phyloP scores from a whole-genome alignment of 768 basidiomycete species.

The Tylopilus felleus region DNA sequence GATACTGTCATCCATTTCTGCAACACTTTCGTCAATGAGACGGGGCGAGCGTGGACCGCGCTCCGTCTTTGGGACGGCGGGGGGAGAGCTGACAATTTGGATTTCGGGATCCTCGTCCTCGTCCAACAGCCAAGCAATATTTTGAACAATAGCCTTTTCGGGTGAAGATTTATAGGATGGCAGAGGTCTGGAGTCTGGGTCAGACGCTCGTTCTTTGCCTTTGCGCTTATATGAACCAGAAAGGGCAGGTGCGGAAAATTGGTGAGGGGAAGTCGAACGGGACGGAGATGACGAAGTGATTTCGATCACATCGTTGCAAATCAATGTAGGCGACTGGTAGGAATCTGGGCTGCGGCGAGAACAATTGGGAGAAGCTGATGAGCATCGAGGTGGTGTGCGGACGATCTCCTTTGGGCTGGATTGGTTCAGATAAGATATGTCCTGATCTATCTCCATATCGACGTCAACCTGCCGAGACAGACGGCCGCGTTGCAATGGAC shows the following conservation, averaged over 20 bases:
- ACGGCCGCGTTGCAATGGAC: slow-evolving; percentile 36
- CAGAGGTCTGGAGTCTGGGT: neutral
- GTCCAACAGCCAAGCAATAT: slow-evolving; percentile 66
- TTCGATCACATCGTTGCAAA: slow-evolving; percentile 28
- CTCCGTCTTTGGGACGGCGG: slow-evolving; percentile 22
- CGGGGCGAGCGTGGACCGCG: neutral
- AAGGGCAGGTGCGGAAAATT: neutral
- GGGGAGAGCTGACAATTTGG: slow-evolving; percentile 53
- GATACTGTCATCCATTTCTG: slow-evolving; percentile 5
- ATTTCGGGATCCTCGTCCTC: slow-evolving; percentile 59
- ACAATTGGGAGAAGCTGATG: slow-evolving; percentile 14
- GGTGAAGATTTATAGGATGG: neutral
- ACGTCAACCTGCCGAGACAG: slow-evolving; percentile 44
- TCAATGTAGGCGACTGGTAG: slow-evolving; percentile 22
- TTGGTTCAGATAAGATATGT: slow-evolving; percentile 24
- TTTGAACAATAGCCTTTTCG: slow-evolving; percentile 26
- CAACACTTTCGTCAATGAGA: slow-evolving; percentile 21
- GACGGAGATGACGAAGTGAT: slow-evolving; percentile 31
- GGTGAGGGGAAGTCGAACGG: slow-evolving; percentile 14
- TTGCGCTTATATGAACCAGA: neutral
- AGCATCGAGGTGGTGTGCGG: slow-evolving; percentile 7
- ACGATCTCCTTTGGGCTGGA: slow-evolving; percentile 1
- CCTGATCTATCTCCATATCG: slow-evolving; percentile 53
- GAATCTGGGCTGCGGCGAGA: neutral
- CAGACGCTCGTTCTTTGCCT: slow-evolving; percentile 10